These are phyloP conservation scores for Cystobasidiopsis lactophilus DNA, from an alignment of 768 basidiomycete genomes.

Conservation along the genomic window DNA sequence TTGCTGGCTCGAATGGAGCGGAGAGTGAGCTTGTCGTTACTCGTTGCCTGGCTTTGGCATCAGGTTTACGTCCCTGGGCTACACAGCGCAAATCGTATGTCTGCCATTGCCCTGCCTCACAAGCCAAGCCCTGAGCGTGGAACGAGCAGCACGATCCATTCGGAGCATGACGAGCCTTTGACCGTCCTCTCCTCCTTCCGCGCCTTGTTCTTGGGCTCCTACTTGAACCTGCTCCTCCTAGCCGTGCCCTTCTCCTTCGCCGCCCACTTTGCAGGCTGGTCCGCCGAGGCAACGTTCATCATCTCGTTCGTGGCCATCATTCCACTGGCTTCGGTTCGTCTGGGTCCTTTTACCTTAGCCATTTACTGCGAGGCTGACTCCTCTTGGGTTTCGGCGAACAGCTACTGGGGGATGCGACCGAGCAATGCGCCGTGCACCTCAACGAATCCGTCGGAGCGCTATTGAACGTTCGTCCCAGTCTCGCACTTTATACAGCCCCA, in stretches of 20 bases:
- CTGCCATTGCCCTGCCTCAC: too few relatives aligned
- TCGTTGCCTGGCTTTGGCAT: too few relatives aligned
- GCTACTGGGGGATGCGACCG: slow-evolving; percentile 60
- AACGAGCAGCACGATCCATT: too few relatives aligned
- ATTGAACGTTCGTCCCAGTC: too few relatives aligned
- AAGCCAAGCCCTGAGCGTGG: too few relatives aligned
- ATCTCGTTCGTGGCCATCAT: slow-evolving; percentile 49
- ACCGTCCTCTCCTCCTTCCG: slow-evolving; percentile 18
- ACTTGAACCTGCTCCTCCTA: slow-evolving; percentile 52
- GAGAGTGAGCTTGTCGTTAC: too few relatives aligned
- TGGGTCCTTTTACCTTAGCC: too few relatives aligned
- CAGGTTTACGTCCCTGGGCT: too few relatives aligned
- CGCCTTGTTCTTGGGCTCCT: slow-evolving; percentile 28
- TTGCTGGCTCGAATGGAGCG: too few relatives aligned
- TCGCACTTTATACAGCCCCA: slow-evolving; percentile 20
- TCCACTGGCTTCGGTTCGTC: slow-evolving; percentile 44
- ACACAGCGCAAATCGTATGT: too few relatives aligned
- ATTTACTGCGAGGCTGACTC: slow-evolving; percentile 1
- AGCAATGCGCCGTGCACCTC: slow-evolving; percentile 44
- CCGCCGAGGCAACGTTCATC: slow-evolving; percentile 18
- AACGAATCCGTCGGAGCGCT: slow-evolving; percentile 72
- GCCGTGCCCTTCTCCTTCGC: slow-evolving; percentile 53
- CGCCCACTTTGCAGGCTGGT: slow-evolving; percentile 43
- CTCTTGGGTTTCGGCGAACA: slow-evolving; percentile 21
- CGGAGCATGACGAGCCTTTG: too few relatives aligned